These are phyloP conservation scores for Inga leiocalycina DNA, from an alignment of 306 rosid genomes.

Conservation along the genomic window DNA sequence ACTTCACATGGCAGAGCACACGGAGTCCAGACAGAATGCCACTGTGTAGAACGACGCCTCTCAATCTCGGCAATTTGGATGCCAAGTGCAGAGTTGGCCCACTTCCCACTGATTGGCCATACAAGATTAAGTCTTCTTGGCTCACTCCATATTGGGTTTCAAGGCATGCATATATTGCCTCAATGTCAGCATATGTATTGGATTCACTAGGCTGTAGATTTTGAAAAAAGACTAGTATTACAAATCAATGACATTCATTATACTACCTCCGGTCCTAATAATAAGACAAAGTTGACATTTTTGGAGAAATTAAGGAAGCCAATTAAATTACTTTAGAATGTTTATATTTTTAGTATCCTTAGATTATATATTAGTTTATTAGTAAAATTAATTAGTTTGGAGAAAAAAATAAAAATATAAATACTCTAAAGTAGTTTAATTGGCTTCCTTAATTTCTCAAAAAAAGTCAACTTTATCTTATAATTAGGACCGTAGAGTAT, in stretches of 20 bases:
- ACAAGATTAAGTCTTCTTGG: constrained; percentile 93
- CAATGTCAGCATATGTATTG: constrained; percentile 92
- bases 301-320: too few relatives aligned
- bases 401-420: too few relatives aligned
- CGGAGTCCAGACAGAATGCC: constrained; percentile 97
- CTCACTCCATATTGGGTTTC: constrained; percentile 87
- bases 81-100: constrained; percentile 98
- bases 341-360: too few relatives aligned
- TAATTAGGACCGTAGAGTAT: too few relatives aligned
- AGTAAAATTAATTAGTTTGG: too few relatives aligned
- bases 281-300: too few relatives aligned
- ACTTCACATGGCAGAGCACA: constrained; percentile 89
- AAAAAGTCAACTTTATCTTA: too few relatives aligned
- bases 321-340: too few relatives aligned
- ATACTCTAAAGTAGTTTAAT: too few relatives aligned
- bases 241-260: not conserved
- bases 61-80: constrained; percentile 84
- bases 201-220: constrained; percentile 93
- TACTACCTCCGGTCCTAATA: too few relatives aligned
- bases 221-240: constrained; percentile 5
- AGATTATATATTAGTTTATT: too few relatives aligned
- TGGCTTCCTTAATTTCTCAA: too few relatives aligned
- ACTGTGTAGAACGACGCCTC: constrained; percentile 95
- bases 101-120: constrained; percentile 98
- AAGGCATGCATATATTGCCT: constrained; percentile 93